Evolutionary conservation across 1,284 basidiomycete species (phyloP), one percentile per base, ranked within the genome.

Genomic region (Amylostereum chailletii): DNA sequence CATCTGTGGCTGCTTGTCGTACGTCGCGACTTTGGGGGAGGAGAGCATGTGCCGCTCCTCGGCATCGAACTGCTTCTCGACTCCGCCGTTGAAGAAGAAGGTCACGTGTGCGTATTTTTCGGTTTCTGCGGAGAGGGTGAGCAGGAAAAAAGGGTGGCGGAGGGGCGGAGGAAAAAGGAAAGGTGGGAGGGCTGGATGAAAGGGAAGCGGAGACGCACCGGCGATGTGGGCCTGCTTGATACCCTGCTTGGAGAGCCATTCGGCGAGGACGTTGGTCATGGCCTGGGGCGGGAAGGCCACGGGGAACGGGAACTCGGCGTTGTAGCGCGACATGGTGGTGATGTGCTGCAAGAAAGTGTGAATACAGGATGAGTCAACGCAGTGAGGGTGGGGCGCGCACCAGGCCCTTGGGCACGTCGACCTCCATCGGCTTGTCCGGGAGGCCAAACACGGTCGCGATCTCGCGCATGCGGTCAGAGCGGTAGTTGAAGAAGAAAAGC

Each of bases 51-150:
- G 72, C n/a, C 92, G 76, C 58, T 88, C 82, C 65, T 94, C 91
- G n/a, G 72, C 67, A 11, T 79, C 72, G 66, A 89, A 94, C 60
- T 94, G 87, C 65, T 92, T 90, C 72, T 94, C 92, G 40, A 91
- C 83, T 53, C 91, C 92, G 30, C 92, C 91, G 67, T 94, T 94
- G 78, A 95, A 94, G 79, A 95, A 95, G 75, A 94, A 94, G 0
- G 92, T 95, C 53, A 95, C 89, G 63, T 94, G 92, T 1, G 91
- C 90, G 67, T 94, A 95, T 69, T 95, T 94, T 65, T 94, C 92
- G 3, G 92, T 94, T 66, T 94, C 91, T 19, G 19, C 19, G 19
- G 19, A 19, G 19, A 19, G 19, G 19, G 19, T 79, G 59, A 41
- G 27, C 37, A 3, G n/a, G 26, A 30, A 27, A 30, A 53, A 11